Evolutionary conservation across 371 early-diverging fungal species (phyloP).

Genomic region (Lichtheimia corymbifera): DNA sequence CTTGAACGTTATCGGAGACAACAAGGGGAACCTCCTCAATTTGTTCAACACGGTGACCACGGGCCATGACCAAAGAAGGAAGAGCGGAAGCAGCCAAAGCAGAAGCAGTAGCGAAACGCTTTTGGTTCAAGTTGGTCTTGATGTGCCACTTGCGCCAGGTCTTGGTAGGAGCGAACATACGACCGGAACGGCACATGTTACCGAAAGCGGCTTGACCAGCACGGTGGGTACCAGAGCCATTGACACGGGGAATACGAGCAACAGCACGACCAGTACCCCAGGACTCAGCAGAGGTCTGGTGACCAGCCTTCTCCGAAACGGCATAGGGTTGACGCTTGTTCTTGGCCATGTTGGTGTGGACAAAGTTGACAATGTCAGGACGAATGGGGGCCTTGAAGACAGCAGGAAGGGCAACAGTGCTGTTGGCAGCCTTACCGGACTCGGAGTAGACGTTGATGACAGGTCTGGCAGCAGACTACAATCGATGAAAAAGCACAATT

Average conservation of each 20-base stretch:
- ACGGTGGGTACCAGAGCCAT: constrained; percentile 98
- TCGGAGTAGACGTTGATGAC: constrained; percentile 90
- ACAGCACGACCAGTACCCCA: constrained; percentile 99
- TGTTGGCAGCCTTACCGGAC: constrained; percentile 68
- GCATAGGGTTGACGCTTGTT: constrained; percentile 99
- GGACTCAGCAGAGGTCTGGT: constrained; percentile 99
- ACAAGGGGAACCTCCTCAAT: constrained; percentile 98
- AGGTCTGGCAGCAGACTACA: constrained; percentile 72
- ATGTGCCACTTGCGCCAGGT: constrained; percentile 99
- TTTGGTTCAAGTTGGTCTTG: constrained; percentile 97
- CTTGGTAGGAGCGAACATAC: constrained; percentile 99
- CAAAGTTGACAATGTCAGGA: constrained; percentile 95
- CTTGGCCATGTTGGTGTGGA: constrained; percentile 98
- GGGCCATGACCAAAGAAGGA: constrained; percentile 94
- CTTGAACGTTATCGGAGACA: constrained; percentile 80
- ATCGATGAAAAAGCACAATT: not conserved
- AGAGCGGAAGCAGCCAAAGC: constrained; percentile 98
- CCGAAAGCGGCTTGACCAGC: constrained; percentile 99
- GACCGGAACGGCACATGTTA: constrained; percentile 99
- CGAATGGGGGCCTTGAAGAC: constrained; percentile 99
- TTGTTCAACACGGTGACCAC: constrained; percentile 98
- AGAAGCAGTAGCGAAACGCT: constrained; percentile 97
- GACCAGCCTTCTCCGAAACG: constrained; percentile 97
- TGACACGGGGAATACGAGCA: constrained; percentile 99
- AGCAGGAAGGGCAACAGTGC: constrained; percentile 88